Percentiles rank a stretch among this genome's conserved stretches.
Evolutionary conservation across 1,139 yeast species (phyloP).

Genomic region (Sugiyamaella pinicola): DNA sequence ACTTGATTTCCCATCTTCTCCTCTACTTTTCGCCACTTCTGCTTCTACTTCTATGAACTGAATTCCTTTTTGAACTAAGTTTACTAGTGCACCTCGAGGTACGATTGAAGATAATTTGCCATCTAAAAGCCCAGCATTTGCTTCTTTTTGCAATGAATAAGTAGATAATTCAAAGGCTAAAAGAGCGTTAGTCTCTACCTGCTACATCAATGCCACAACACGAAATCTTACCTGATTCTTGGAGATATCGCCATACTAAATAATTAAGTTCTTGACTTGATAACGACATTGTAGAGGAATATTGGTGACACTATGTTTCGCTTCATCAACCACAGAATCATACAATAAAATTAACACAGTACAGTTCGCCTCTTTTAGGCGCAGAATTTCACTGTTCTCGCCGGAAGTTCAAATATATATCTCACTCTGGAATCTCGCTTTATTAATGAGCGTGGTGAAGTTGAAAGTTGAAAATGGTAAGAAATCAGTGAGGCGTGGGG

Average conservation of each 20-base stretch:
- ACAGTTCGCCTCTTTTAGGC: too few relatives aligned
- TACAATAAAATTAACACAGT: not conserved
- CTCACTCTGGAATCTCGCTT: not conserved
- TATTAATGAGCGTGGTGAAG: slow-evolving; percentile 11
- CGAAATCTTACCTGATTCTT: slow-evolving; percentile 66
- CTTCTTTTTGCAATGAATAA: slow-evolving; percentile 76
- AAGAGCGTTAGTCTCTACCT: slow-evolving; percentile 3
- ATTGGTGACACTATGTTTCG: not conserved
- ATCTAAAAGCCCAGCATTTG: slow-evolving; percentile 64
- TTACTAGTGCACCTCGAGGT: slow-evolving; percentile 76
- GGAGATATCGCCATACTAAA: slow-evolving; percentile 88
- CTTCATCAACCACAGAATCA: not conserved
- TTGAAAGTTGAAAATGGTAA: slow-evolving; percentile 4
- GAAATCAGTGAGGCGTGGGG: slow-evolving; percentile 6
- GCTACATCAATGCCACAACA: too few relatives aligned
- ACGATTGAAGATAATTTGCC: slow-evolving; percentile 51
- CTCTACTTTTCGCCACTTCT: slow-evolving; percentile 39
- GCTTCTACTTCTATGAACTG: slow-evolving; percentile 63
- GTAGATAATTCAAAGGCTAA: slow-evolving; percentile 67
- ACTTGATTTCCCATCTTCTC: slow-evolving; percentile 22
- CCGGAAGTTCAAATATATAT: too few relatives aligned
- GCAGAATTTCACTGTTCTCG: too few relatives aligned
- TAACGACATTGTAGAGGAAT: slow-evolving; percentile 60
- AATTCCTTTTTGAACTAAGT: slow-evolving; percentile 82
- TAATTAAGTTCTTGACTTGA: slow-evolving; percentile 86